phyloP scores from a whole-genome alignment of 176 grass and related monocot species.

The Cymbopogon citratus region DNA sequence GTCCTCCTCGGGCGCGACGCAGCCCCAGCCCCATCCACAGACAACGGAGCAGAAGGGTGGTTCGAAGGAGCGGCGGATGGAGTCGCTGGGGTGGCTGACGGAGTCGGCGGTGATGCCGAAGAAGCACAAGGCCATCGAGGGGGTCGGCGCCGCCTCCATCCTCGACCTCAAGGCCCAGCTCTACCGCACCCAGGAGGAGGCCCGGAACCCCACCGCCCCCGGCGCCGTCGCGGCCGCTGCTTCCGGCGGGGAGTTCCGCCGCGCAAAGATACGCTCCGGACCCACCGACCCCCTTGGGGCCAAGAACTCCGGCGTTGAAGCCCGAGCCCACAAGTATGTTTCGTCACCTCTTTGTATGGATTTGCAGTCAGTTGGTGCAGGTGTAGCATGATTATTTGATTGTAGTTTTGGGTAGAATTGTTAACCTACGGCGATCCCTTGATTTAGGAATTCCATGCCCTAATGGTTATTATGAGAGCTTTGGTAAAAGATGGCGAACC shows the following conservation, averaged over 20 bases:
- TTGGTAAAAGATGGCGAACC: not conserved
- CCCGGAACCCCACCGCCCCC: conserved; percentile 50
- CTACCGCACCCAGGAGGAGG: conserved; percentile 77
- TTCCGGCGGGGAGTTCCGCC: conserved; percentile 52
- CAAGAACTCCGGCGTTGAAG: conserved; percentile 77
- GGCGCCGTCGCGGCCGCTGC: conserved; percentile 23
- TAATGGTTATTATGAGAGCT: not conserved
- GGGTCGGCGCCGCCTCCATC: conserved; percentile 83
- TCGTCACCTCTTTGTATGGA: no score
- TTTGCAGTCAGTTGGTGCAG: no score
- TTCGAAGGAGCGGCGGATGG: conserved; percentile 49
- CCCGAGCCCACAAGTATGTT: conserved; percentile 58
- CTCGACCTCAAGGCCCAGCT: conserved; percentile 92
- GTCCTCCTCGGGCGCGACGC: not conserved
- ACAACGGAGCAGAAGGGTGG: conserved; percentile 5
- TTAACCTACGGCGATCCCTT: not conserved
- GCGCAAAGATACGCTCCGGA: conserved; percentile 52
- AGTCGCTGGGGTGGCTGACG: conserved; percentile 95
- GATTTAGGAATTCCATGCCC: not conserved
- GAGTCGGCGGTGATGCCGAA: conserved; percentile 94
- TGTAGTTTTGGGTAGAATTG: not conserved
- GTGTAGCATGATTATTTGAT: not conserved
- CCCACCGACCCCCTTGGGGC: conserved; percentile 44
- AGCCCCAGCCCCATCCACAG: not conserved
- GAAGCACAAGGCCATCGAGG: conserved; percentile 95